Conservation (phyloP, 345 rosid genomes). For the Moringa oleifera region DNA sequence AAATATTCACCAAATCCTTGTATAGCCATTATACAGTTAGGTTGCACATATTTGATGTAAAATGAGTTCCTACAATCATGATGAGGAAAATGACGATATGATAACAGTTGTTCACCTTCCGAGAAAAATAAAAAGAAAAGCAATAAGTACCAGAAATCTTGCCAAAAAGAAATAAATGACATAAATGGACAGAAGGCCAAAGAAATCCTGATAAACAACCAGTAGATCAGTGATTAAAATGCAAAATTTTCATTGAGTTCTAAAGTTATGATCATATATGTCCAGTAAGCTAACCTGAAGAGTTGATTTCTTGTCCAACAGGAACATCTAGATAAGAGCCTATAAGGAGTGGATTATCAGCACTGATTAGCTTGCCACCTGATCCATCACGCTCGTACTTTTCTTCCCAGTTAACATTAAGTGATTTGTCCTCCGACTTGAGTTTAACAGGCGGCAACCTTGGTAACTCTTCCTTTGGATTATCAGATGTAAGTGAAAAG, state of each 20-base stretch:
- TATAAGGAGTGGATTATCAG: constrained; percentile 63
- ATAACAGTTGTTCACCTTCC: not conserved
- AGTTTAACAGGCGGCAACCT: constrained; percentile 96
- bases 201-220: not conserved
- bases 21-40: too few relatives aligned
- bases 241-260: not conserved
- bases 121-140: too few relatives aligned
- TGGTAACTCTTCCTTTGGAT: constrained; percentile 79
- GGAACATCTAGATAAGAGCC: constrained; percentile 95
- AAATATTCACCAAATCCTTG: too few relatives aligned
- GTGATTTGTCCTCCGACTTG: constrained; percentile 82
- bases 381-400: constrained; percentile 69
- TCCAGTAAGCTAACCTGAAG: constrained; percentile 61
- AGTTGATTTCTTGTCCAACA: constrained; percentile 82
- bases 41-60: too few relatives aligned
- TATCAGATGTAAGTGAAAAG: constrained; percentile 52
- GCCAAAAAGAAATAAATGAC: not conserved
- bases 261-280: not conserved
- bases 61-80: too few relatives aligned
- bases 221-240: not conserved
- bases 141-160: not conserved
- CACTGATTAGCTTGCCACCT: constrained; percentile 43
- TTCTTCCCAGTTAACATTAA: constrained; percentile 75
- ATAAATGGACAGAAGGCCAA: not conserved
- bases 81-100: too few relatives aligned